Evolutionary conservation across 495 filamentous ascomycete genomes (phyloP).

Genomic region (Penicillium longicatenatum): DNA sequence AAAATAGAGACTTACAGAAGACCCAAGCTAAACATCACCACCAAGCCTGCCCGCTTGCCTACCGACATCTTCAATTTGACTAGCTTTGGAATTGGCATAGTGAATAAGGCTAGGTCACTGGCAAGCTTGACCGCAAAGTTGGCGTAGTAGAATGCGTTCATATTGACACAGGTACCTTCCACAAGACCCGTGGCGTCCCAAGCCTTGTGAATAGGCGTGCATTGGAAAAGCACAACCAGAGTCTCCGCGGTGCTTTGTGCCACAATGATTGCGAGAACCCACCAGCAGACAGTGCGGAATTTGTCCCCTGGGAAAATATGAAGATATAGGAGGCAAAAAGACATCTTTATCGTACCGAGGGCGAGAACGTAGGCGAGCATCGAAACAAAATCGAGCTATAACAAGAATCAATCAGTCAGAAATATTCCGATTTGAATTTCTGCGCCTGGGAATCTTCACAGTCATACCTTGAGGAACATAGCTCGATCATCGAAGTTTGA

Average conservation of each 20-base stretch:
- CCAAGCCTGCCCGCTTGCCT: constrained; percentile 31
- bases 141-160: constrained; percentile 22
- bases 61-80: constrained; percentile 29
- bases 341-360: constrained; percentile 25
- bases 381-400: constrained; percentile 26
- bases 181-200: constrained; percentile 21
- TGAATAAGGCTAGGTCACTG: constrained; percentile 34
- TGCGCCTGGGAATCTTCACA: background rate
- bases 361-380: constrained; percentile 22
- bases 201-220: constrained; percentile 24
- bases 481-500: background rate
- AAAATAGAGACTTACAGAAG: constrained; percentile 25
- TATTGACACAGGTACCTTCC: constrained; percentile 17
- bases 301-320: constrained; percentile 14
- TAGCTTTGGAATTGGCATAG: constrained; percentile 36
- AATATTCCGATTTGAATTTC: background rate
- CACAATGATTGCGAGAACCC: constrained; percentile 12
- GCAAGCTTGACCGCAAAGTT: constrained; percentile 29
- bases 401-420: background rate
- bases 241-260: constrained; percentile 21
- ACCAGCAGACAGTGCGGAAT: constrained; percentile 21
- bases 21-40: constrained; percentile 37
- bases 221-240: constrained; percentile 26
- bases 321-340: constrained; percentile 27
- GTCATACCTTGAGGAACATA: constrained; percentile 24